Conservation (phyloP, 306 rosid species). For the Pyrus communis region DNA sequence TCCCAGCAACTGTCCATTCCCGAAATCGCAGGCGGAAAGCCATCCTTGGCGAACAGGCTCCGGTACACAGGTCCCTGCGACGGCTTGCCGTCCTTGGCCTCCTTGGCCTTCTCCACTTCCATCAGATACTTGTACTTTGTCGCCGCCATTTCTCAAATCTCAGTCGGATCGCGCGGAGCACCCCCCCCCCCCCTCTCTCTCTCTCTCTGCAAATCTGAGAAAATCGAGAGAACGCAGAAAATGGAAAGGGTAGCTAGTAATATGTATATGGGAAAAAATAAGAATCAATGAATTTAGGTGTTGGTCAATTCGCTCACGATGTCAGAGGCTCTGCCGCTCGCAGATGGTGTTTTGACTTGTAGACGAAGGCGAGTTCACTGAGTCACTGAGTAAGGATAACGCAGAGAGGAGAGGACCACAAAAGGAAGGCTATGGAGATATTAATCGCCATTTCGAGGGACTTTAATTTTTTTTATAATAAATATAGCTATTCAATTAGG, state of each 20-base stretch:
- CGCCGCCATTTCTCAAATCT: constrained; percentile 31
- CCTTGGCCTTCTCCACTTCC: constrained; percentile 65
- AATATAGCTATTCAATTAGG: too few species aligned
- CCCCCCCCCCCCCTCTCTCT: not conserved
- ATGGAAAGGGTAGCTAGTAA: not conserved
- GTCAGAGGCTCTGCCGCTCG: not conserved
- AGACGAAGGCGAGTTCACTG: not conserved
- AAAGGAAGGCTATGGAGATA: not conserved
- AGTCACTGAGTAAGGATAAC: not conserved
- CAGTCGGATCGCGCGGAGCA: not conserved
- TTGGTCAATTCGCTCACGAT: not conserved
- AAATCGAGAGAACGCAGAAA: not conserved
- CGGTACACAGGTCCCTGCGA: constrained; percentile 78
- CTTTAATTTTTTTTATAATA: too few species aligned
- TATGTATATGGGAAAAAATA: not conserved
- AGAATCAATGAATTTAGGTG: not conserved
- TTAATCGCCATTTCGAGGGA: too few species aligned
- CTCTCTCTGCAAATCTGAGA: not conserved
- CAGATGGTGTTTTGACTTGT: constrained; percentile 1
- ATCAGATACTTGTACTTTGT: constrained; percentile 37
- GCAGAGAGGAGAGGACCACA: not conserved
- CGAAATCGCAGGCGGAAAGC: constrained; percentile 55
- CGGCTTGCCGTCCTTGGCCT: constrained; percentile 44
- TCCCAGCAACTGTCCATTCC: constrained; percentile 93
- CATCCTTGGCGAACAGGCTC: constrained; percentile 74